A percentile compares a stretch with the other conserved stretches of the same genome.
These are phyloP conservation scores for Hypoxylon crocopeplum DNA, from an alignment of 495 filamentous ascomycete genomes.

Conservation along the genomic window DNA sequence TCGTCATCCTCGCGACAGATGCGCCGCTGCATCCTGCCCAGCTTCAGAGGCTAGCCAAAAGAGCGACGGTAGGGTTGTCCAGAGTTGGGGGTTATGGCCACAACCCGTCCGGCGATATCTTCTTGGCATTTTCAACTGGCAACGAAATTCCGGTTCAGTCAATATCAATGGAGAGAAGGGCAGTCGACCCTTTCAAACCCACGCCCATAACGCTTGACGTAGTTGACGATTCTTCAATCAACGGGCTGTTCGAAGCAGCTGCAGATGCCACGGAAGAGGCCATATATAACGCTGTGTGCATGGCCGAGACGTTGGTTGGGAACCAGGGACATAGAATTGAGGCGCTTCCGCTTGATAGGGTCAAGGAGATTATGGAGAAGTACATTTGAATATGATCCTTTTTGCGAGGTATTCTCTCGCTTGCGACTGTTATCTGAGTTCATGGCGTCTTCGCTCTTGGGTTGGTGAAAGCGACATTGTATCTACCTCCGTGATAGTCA, in stretches of 20 bases:
- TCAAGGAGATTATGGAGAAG: constrained; percentile 56
- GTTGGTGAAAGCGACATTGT: no score
- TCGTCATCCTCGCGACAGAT: constrained; percentile 59
- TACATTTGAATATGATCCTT: constrained; percentile 28
- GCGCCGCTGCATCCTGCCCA: constrained; percentile 56
- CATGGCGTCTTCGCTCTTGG: no score
- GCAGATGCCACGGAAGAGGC: constrained; percentile 61
- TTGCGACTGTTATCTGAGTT: no score
- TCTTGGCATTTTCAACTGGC: constrained; percentile 60
- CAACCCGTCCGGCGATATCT: constrained; percentile 60
- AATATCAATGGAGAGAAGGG: constrained; percentile 35
- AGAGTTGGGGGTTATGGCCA: constrained; percentile 56
- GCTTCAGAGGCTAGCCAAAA: constrained; percentile 59
- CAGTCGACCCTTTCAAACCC: constrained; percentile 44
- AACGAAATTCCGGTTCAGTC: constrained; percentile 49
- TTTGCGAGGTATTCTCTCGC: no score
- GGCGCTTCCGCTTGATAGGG: constrained; percentile 53
- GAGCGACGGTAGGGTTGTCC: constrained; percentile 58
- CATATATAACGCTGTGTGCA: constrained; percentile 60
- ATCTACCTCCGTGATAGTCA: no score
- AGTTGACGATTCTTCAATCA: constrained; percentile 56
- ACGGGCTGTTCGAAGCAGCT: constrained; percentile 56
- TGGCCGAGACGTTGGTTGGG: constrained; percentile 56
- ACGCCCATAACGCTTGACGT: constrained; percentile 46
- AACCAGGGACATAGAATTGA: constrained; percentile 46